These are phyloP conservation scores for Candida freyschussii DNA, from an alignment of 1,139 yeast species.

Conservation along the genomic window DNA sequence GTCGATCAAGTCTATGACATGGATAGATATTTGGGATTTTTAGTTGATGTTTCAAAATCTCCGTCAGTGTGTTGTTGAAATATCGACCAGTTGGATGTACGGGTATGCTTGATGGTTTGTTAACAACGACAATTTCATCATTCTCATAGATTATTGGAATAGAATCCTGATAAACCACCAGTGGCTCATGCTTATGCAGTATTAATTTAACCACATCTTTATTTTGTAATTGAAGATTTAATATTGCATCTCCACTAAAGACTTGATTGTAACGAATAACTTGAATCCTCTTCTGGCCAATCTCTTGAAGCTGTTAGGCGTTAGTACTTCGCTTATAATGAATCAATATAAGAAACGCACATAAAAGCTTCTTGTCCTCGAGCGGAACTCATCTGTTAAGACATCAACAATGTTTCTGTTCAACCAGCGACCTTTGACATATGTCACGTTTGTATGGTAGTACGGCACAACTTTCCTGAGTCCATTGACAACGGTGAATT, in stretches of 20 bases:
- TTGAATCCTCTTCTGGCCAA: slow-evolving; percentile 4
- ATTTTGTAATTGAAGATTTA: slow-evolving; percentile 30
- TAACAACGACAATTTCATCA: slow-evolving; percentile 67
- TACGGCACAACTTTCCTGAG: slow-evolving; percentile 78
- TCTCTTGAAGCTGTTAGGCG: slow-evolving; percentile 1
- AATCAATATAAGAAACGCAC: neutral
- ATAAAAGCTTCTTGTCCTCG: slow-evolving; percentile 41
- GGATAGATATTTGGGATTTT: slow-evolving; percentile 66
- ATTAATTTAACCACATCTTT: slow-evolving; percentile 56
- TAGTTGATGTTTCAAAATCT: slow-evolving; percentile 64
- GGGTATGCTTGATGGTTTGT: slow-evolving; percentile 93
- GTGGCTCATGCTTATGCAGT: slow-evolving; percentile 58
- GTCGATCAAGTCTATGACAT: slow-evolving; percentile 83
- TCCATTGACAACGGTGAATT: slow-evolving; percentile 23
- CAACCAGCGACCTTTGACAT: slow-evolving; percentile 87
- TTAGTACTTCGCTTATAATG: neutral
- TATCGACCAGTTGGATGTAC: slow-evolving; percentile 96
- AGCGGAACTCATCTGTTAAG: slow-evolving; percentile 76
- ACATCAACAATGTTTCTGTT: slow-evolving; percentile 68
- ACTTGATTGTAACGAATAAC: slow-evolving; percentile 8
- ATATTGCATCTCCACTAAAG: slow-evolving; percentile 14
- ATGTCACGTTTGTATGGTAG: slow-evolving; percentile 73
- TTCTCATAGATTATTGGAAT: slow-evolving; percentile 18
- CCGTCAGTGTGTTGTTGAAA: slow-evolving; percentile 82
- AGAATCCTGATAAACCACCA: slow-evolving; percentile 10